These are phyloP conservation scores for Monascus purpureus DNA, from an alignment of 495 filamentous ascomycete genomes.

Conservation along the genomic window DNA sequence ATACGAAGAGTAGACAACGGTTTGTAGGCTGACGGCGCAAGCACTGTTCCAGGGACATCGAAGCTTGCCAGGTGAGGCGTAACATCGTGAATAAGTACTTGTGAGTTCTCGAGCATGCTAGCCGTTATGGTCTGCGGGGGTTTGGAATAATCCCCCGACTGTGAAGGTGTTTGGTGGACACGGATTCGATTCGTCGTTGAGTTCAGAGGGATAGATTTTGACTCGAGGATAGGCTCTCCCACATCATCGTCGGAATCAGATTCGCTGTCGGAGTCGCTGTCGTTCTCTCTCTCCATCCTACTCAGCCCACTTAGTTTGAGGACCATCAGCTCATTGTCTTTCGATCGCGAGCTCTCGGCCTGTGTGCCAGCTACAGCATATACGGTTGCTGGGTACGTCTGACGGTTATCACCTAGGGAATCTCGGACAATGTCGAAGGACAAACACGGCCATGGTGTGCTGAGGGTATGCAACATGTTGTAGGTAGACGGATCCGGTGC, in stretches of 20 bases:
- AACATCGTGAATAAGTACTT: slow-evolving; percentile 87
- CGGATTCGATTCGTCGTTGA: slow-evolving; percentile 90
- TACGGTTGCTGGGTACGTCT: slow-evolving; percentile 79
- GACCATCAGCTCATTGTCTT: slow-evolving; percentile 85
- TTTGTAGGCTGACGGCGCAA: slow-evolving; percentile 71
- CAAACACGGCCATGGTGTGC: slow-evolving; percentile 88
- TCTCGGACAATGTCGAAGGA: slow-evolving; percentile 90
- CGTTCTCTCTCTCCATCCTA: slow-evolving; percentile 64
- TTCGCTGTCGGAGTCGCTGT: slow-evolving; percentile 59
- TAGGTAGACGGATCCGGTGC: slow-evolving; percentile 84
- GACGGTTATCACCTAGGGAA: slow-evolving; percentile 76
- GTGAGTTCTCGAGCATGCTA: slow-evolving; percentile 75
- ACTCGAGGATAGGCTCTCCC: slow-evolving; percentile 87
- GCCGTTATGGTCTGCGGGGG: slow-evolving; percentile 73
- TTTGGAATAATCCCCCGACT: slow-evolving; percentile 44
- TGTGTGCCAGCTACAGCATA: slow-evolving; percentile 93
- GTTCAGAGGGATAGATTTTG: slow-evolving; percentile 67
- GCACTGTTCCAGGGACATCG: slow-evolving; percentile 68
- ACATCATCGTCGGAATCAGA: slow-evolving; percentile 61
- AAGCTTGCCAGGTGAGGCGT: slow-evolving; percentile 76
- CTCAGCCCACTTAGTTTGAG: slow-evolving; percentile 88
- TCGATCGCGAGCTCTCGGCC: slow-evolving; percentile 55
- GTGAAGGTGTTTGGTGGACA: slow-evolving; percentile 56
- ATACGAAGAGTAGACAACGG: slow-evolving; percentile 74
- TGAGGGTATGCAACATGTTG: slow-evolving; percentile 88